Conservation (phyloP, 306 rosid species). For the Trifolium repens region DNA sequence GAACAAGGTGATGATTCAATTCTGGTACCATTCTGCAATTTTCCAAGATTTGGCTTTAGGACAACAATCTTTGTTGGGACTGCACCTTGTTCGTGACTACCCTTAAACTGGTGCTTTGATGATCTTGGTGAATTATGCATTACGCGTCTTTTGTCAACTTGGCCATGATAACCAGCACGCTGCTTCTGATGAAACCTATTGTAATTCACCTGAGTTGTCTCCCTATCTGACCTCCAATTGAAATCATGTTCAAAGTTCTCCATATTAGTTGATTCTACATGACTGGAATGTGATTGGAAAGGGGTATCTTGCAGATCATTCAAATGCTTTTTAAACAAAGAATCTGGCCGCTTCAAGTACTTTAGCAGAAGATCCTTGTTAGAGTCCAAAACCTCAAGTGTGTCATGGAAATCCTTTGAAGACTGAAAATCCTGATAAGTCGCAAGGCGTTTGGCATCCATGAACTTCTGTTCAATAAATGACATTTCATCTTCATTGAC, state of each 20-base stretch:
- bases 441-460: constrained; percentile 88
- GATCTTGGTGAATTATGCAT: constrained; percentile 52
- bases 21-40: constrained; percentile 54
- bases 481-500: constrained; percentile 73
- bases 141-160: constrained; percentile 54
- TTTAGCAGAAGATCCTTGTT: constrained; percentile 84
- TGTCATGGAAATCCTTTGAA: constrained; percentile 76
- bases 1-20: constrained; percentile 63
- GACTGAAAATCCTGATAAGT: constrained; percentile 71
- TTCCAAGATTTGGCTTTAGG: constrained; percentile 87
- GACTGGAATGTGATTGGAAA: constrained; percentile 55
- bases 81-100: constrained; percentile 49
- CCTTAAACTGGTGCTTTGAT: constrained; percentile 52
- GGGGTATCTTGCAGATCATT: constrained; percentile 67
- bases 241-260: constrained; percentile 52
- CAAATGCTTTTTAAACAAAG: constrained; percentile 86
- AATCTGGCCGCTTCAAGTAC: constrained; percentile 83
- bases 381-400: constrained; percentile 82
- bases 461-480: constrained; percentile 81
- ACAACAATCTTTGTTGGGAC: constrained; percentile 85
- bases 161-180: constrained; percentile 45
- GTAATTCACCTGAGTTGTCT: constrained; percentile 46
- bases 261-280: constrained; percentile 46
- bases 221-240: constrained; percentile 57
- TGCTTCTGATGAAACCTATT: constrained; percentile 58